These are phyloP conservation scores for Podospora conica DNA, from an alignment of 495 filamentous ascomycete genomes.

Conservation along the genomic window DNA sequence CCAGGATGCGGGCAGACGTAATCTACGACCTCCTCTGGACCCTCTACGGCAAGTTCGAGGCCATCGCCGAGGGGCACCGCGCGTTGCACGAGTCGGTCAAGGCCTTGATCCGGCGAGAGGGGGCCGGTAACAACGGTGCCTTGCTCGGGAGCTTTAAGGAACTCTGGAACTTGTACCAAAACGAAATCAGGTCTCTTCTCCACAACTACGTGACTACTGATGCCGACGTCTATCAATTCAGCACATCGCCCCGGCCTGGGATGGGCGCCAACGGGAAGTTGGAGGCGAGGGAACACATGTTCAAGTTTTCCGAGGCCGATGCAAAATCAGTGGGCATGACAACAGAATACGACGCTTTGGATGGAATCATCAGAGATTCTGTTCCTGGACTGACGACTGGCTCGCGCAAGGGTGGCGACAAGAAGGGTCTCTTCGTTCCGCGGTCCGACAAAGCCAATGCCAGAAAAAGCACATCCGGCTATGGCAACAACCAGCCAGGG, in stretches of 20 bases:
- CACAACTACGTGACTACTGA: constrained; percentile 98
- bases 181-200: constrained; percentile 78
- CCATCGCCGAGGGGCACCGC: constrained; percentile 92
- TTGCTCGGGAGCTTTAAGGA: constrained; percentile 81
- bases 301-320: constrained; percentile 83
- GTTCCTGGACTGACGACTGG: constrained; percentile 89
- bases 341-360: constrained; percentile 81
- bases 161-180: constrained; percentile 78
- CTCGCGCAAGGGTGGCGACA: constrained; percentile 52
- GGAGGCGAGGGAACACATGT: constrained; percentile 71
- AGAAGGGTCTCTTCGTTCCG: constrained; percentile 33
- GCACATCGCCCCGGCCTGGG: constrained; percentile 37
- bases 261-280: constrained; percentile 46
- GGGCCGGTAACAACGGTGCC: constrained; percentile 49
- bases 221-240: constrained; percentile 59
- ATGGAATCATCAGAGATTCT: constrained; percentile 80
- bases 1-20: constrained; percentile 68
- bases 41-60: constrained; percentile 91
- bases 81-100: constrained; percentile 86
- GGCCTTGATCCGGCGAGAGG: constrained; percentile 72
- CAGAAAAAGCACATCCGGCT: constrained; percentile 32
- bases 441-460: constrained; percentile 26
- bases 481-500: constrained; percentile 43
- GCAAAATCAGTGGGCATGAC: constrained; percentile 65
- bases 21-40: constrained; percentile 87